phyloP scores from a whole-genome alignment of 2,329 filamentous ascomycete species.

The Alternaria conjuncta region DNA sequence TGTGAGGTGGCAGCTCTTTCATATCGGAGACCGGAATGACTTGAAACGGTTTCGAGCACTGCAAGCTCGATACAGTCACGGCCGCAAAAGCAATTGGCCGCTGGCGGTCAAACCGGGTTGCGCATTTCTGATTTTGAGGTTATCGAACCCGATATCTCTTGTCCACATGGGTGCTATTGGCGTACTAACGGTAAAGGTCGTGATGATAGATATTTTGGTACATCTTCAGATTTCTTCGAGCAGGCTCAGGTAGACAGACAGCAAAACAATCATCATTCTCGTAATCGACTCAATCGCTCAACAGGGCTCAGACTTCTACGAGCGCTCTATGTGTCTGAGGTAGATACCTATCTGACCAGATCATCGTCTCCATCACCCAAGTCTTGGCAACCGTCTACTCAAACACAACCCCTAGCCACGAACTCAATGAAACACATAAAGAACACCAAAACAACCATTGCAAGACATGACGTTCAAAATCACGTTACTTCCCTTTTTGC shows the following conservation, averaged over 20 bases:
- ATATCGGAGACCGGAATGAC: neutral
- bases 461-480: neutral
- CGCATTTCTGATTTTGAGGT: neutral
- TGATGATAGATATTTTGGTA: neutral
- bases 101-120: neutral
- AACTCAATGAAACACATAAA: neutral
- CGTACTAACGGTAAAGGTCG: neutral
- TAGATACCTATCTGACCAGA: neutral
- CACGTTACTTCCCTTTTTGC: neutral
- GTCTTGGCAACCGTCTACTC: neutral
- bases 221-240: neutral
- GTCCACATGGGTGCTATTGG: neutral
- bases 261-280: neutral
- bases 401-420: neutral
- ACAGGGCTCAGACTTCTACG: neutral
- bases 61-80: too few relatives aligned
- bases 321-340: neutral
- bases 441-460: fast-evolving
- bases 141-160: neutral
- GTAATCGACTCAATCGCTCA: neutral
- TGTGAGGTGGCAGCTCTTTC: neutral
- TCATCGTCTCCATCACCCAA: neutral
- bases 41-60: too few relatives aligned
- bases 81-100: neutral
- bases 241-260: neutral